Base-by-base conservation (phyloP, 495 filamentous ascomycete species). In the Patellaria atrata region DNA sequence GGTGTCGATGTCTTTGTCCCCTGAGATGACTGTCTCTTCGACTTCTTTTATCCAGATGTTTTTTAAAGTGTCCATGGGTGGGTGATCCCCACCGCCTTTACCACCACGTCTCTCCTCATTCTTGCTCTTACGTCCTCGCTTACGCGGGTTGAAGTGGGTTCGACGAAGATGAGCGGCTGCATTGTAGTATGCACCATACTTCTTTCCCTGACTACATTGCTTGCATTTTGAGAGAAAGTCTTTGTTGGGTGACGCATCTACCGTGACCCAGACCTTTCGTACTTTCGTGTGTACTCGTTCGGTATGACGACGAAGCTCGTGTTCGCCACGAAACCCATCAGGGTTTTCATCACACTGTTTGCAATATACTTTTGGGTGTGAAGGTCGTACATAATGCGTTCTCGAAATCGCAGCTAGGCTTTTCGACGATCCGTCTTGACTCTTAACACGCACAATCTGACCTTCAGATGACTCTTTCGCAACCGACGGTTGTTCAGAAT, bases 131-230 rank as follows among this genome's bases (percentile, higher is more conserved):
- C 64, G 56, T 2, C 66, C 68, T n/a, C 65, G 62, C 42, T 70
- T 67, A 28, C 67, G 65, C 0, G 71, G 72, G 38, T 73, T 68
- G 64, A 94, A 97, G 52, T 97, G 89, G 11, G 81, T 81, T 13
- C 89, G 73, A 13, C 86, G 72, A 10, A 97, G 67, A 53, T 94
- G 89, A 0, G 86, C 87, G 2, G 86, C 83, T 1, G 87, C 87
- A 45, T 97, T 97, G 52, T 97, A 94, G 56, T 97, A 92, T 15
- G 79, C 82, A 3, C 78, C 79, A 48, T 97, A 97, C 36, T 63
- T 66, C 60, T 94, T 94, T 30, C 65, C 59, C 16, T 68, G 69
- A 7, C 67, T 67, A 42, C 89, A 97, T 24, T 79, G 72, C 54
- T 94, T 93, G 68, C 89, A 97, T 41, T 77, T 80, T n/a, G 67